Percentiles rank a stretch among this genome's conserved stretches.
These are phyloP conservation scores for Vanderwaltozyma polyspora DNA, from an alignment of 805 yeast genomes.

Conservation along the genomic window DNA sequence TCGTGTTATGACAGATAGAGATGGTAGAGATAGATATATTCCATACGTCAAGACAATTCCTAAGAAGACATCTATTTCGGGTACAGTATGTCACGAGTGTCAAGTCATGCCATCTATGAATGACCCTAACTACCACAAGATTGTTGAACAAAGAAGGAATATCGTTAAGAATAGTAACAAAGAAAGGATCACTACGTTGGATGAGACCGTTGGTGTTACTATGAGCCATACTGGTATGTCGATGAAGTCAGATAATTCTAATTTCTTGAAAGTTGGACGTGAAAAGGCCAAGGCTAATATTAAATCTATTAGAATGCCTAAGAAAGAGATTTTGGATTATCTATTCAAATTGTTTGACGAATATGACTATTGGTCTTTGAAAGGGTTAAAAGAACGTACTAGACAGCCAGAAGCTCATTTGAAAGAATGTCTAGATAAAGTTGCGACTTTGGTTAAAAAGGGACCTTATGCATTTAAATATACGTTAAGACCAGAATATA, in stretches of 20 bases:
- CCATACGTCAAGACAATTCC: constrained; percentile 85
- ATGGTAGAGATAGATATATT: constrained; percentile 39
- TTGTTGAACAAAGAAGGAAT: constrained; percentile 46
- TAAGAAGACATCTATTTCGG: constrained; percentile 72
- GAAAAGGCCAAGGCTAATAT: constrained; percentile 37
- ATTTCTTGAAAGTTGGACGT: constrained; percentile 45
- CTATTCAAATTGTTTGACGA: constrained; percentile 85
- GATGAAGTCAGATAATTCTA: constrained; percentile 59
- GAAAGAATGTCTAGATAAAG: constrained; percentile 80
- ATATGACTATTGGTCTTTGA: constrained; percentile 92
- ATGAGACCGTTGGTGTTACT: constrained; percentile 77
- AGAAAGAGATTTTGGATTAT: constrained; percentile 79
- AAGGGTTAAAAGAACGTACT: constrained; percentile 86
- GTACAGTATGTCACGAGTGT: constrained; percentile 88
- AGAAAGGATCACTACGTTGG: constrained; percentile 55
- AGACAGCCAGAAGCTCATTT: constrained; percentile 91
- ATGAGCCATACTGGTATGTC: constrained; percentile 82
- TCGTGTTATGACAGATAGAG: constrained; percentile 30
- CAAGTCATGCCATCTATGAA: constrained; percentile 68
- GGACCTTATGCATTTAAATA: constrained; percentile 95
- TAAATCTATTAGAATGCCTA: constrained; percentile 88
- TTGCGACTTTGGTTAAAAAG: constrained; percentile 80
- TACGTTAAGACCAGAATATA: constrained; percentile 82
- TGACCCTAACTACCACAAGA: constrained; percentile 59
- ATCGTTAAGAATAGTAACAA: constrained; percentile 38